phyloP scores from a whole-genome alignment of 495 filamentous ascomycete species.

The Neurospora sp. region DNA sequence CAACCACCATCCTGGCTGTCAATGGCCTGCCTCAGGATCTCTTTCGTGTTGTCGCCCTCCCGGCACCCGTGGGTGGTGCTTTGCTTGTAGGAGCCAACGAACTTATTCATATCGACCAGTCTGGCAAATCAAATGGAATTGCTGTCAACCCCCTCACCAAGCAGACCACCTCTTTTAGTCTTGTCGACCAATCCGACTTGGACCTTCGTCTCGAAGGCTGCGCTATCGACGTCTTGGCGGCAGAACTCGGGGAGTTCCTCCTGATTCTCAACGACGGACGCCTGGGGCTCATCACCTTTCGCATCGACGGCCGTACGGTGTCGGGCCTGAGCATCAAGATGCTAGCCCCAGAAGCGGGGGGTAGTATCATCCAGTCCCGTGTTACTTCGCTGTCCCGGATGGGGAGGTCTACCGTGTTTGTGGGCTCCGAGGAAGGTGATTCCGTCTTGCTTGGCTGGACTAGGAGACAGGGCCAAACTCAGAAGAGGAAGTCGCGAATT shows the following conservation, averaged over 20 bases:
- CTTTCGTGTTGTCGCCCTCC: slow-evolving; percentile 73
- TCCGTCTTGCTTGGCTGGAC: slow-evolving; percentile 75
- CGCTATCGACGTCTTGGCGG: slow-evolving; percentile 61
- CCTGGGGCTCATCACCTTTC: slow-evolving; percentile 69
- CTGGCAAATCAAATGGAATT: slow-evolving; percentile 84
- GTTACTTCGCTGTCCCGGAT: slow-evolving; percentile 62
- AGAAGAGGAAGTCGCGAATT: slow-evolving; percentile 38
- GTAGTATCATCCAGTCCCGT: slow-evolving; percentile 47
- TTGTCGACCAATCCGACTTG: slow-evolving; percentile 78
- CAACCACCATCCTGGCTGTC: slow-evolving; percentile 84
- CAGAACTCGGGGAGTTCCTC: slow-evolving; percentile 69
- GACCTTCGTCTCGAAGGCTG: slow-evolving; percentile 75
- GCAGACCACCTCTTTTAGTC: slow-evolving; percentile 62
- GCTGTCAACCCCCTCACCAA: slow-evolving; percentile 88
- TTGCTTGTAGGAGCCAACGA: slow-evolving; percentile 82
- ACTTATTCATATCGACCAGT: slow-evolving; percentile 91
- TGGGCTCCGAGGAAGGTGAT: slow-evolving; percentile 78
- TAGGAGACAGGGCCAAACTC: slow-evolving; percentile 41
- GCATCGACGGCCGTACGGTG: slow-evolving; percentile 84
- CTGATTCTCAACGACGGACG: slow-evolving; percentile 72
- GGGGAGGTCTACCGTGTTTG: slow-evolving; percentile 62
- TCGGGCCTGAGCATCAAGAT: slow-evolving; percentile 66
- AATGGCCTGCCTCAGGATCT: slow-evolving; percentile 79
- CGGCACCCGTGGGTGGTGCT: slow-evolving; percentile 77
- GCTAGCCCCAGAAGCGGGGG: slow-evolving; percentile 50